Evolutionary conservation across 2,329 filamentous ascomycete genomes (phyloP).

Genomic region (Colletotrichum melonis): DNA sequence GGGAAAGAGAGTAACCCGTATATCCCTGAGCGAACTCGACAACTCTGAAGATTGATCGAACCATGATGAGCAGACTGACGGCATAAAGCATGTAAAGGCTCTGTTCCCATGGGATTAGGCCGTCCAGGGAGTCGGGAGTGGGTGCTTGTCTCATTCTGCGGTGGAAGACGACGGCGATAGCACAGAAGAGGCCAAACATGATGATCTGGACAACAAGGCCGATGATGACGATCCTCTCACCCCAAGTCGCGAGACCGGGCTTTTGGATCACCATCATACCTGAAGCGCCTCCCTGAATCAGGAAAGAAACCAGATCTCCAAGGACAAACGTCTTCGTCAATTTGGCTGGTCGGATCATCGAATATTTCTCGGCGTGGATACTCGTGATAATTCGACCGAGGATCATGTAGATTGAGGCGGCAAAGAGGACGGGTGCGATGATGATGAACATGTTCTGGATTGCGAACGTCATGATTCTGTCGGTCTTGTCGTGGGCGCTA

Average conservation of each 20-base stretch:
- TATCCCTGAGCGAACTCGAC: slow-evolving; percentile 59
- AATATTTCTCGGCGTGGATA: slow-evolving; percentile 47
- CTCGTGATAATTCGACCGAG: slow-evolving; percentile 55
- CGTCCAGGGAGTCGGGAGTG: background rate
- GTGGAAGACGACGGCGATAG: slow-evolving; percentile 58
- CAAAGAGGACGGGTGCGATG: slow-evolving; percentile 53
- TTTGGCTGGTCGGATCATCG: slow-evolving; percentile 49
- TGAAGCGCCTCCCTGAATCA: slow-evolving; percentile 46
- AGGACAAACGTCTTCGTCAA: slow-evolving; percentile 66
- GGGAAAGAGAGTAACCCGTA: slow-evolving; percentile 50
- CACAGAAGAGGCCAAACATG: slow-evolving; percentile 64
- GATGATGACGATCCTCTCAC: slow-evolving; percentile 56
- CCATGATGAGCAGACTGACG: slow-evolving; percentile 43
- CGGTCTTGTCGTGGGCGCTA: slow-evolving; percentile 39
- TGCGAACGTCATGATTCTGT: slow-evolving; percentile 42
- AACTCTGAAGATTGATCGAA: slow-evolving; percentile 57
- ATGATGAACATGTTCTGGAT: slow-evolving; percentile 46
- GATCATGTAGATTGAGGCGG: slow-evolving; percentile 63
- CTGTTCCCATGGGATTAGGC: slow-evolving; percentile 5
- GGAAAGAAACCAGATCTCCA: slow-evolving; percentile 56
- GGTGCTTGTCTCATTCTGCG: slow-evolving; percentile 18
- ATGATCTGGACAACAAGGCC: slow-evolving; percentile 67
- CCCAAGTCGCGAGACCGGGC: background rate
- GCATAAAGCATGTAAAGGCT: slow-evolving; percentile 22
- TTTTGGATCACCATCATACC: slow-evolving; percentile 49